A percentile compares a stretch with the other conserved stretches of the same genome.
Conservation (phyloP, 805 yeast genomes). For the Komagataella ulmi region DNA sequence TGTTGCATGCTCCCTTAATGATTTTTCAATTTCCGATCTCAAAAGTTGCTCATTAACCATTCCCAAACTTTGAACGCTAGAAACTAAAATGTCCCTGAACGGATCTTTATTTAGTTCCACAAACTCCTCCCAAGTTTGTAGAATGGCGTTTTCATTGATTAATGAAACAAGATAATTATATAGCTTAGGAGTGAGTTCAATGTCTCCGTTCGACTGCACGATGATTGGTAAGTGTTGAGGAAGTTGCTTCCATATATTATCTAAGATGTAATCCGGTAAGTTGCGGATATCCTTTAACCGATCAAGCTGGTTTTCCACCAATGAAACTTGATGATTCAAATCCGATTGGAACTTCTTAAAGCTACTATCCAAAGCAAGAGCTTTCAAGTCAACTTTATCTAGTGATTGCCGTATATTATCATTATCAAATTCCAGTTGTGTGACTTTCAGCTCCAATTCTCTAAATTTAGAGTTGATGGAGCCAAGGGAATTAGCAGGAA, state of each 20-base stretch:
- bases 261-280: neutral
- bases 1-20: neutral
- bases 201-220: neutral
- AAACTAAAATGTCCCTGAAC: neutral
- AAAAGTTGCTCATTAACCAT: neutral
- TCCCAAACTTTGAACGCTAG: neutral
- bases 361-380: neutral
- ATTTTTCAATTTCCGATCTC: neutral
- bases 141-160: neutral
- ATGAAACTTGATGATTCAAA: neutral
- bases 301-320: neutral
- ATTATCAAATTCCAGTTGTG: neutral
- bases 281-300: neutral
- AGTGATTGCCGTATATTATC: neutral
- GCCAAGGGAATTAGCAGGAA: neutral
- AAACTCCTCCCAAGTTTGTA: neutral
- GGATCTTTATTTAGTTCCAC: neutral
- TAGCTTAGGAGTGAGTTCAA: neutral
- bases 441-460: neutral
- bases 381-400: neutral
- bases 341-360: neutral
- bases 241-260: neutral
- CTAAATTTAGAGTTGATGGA: neutral
- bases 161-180: neutral
- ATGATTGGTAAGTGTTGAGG: neutral